phyloP scores from a whole-genome alignment of 1,139 yeast genomes.

The Blastobotrys illinoisensis region DNA sequence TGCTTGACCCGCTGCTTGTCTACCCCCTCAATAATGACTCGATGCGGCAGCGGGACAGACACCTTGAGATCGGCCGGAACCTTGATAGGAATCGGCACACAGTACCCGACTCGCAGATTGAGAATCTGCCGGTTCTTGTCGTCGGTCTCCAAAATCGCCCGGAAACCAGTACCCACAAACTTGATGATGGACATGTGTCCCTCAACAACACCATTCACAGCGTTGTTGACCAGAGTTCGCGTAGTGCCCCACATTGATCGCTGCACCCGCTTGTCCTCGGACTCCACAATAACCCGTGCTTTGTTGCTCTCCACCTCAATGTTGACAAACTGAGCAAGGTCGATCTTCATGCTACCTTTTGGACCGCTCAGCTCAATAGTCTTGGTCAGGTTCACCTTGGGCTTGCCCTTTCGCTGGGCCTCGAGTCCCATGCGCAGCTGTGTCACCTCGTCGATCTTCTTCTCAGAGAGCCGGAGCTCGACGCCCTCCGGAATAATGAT shows the following conservation, averaged over 20 bases:
- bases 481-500: slow-evolving; percentile 53
- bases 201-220: slow-evolving; percentile 81
- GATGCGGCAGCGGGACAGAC: slow-evolving; percentile 78
- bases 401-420: slow-evolving; percentile 52
- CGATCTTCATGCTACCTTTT: slow-evolving; percentile 57
- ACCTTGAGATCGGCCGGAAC: slow-evolving; percentile 77
- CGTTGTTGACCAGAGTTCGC: slow-evolving; percentile 71
- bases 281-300: slow-evolving; percentile 51
- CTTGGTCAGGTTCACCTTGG: slow-evolving; percentile 53
- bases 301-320: slow-evolving; percentile 37
- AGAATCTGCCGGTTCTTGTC: slow-evolving; percentile 48
- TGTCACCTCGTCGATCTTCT: slow-evolving; percentile 48
- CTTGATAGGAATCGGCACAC: slow-evolving; percentile 55
- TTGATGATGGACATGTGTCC: slow-evolving; percentile 85
- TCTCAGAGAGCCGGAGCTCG: slow-evolving; percentile 33
- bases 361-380: slow-evolving; percentile 75
- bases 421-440: slow-evolving; percentile 26
- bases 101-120: slow-evolving; percentile 78
- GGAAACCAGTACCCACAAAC: slow-evolving; percentile 96
- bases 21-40: slow-evolving; percentile 78
- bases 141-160: slow-evolving; percentile 63
- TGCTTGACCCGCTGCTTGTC: slow-evolving; percentile 83
- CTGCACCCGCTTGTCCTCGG: slow-evolving; percentile 59
- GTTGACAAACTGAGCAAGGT: slow-evolving; percentile 67
- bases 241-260: slow-evolving; percentile 94